Conservation (phyloP, 2,329 filamentous ascomycete species). For the Scortechinia acanthostroma region DNA sequence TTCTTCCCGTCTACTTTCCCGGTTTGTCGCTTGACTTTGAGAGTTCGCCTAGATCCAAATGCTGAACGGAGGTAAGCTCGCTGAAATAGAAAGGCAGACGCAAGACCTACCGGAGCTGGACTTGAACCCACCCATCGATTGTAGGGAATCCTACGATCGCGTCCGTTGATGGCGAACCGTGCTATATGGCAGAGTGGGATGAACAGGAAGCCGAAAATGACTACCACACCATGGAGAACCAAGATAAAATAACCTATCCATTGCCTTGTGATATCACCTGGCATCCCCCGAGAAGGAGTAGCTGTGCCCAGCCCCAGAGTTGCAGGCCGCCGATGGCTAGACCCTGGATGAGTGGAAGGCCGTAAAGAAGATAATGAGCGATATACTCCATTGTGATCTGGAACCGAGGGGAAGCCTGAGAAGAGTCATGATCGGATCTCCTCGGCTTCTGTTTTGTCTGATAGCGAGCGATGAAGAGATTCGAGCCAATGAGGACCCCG, state of each 20-base stretch:
- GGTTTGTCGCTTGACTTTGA: no score
- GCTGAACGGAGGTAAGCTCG: no score
- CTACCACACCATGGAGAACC: conserved; percentile 54
- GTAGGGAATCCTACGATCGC: no score
- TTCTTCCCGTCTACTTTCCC: no score
- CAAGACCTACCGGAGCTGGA: no score
- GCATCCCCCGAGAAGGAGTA: conserved; percentile 61
- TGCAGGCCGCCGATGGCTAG: conserved; percentile 61
- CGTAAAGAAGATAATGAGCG: no score
- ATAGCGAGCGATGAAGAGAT: neutral
- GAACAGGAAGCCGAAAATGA: conserved; percentile 64
- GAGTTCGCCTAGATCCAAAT: no score
- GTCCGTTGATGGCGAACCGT: no score
- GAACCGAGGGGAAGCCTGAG: neutral
- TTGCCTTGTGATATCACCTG: conserved; percentile 61
- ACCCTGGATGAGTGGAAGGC: neutral
- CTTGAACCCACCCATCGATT: no score
- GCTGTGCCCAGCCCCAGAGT: conserved; percentile 60
- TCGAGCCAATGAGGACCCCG: neutral
- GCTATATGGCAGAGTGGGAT: no score
- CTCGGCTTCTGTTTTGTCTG: neutral
- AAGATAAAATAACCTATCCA: conserved; percentile 67
- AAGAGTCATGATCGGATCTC: neutral
- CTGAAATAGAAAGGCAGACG: no score
- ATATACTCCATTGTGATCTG: neutral